Evolutionary conservation across 2,329 filamentous ascomycete genomes (phyloP).

Genomic region (Biscogniauxia mediterranea): DNA sequence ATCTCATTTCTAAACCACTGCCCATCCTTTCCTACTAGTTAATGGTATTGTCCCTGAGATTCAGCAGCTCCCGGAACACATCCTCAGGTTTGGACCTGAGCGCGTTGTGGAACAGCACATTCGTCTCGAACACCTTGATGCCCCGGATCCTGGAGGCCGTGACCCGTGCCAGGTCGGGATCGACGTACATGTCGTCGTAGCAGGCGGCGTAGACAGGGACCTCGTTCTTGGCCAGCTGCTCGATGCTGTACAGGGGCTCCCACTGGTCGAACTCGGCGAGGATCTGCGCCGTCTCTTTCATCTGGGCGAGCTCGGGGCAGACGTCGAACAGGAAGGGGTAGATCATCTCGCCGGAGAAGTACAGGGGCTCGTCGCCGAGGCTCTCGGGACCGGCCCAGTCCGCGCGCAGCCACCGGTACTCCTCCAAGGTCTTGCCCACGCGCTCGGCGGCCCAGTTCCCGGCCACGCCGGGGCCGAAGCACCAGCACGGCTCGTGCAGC

Average conservation of each 20-base stretch:
- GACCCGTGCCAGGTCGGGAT: constrained; percentile 68
- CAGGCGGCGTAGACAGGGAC: constrained; percentile 85
- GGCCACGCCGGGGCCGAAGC: constrained; percentile 59
- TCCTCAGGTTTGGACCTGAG: constrained; percentile 71
- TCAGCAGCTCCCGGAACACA: constrained; percentile 73
- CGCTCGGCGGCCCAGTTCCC: constrained; percentile 76
- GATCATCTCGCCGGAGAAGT: constrained; percentile 91
- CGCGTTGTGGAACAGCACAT: constrained; percentile 83
- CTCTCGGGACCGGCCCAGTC: constrained; percentile 39
- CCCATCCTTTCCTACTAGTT: constrained; percentile 32
- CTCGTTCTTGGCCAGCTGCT: constrained; percentile 70
- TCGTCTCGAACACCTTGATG: constrained; percentile 80
- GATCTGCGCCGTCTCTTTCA: constrained; percentile 67
- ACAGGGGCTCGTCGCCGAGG: constrained; percentile 52
- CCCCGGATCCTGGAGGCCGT: constrained; percentile 74
- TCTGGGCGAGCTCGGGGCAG: constrained; percentile 69
- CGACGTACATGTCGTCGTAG: constrained; percentile 93
- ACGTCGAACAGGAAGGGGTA: constrained; percentile 82
- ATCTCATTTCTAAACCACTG: too few relatives aligned
- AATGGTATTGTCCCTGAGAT: constrained; percentile 66
- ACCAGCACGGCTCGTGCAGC: constrained; percentile 87
- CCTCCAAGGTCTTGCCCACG: constrained; percentile 48
- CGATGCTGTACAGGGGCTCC: constrained; percentile 73
- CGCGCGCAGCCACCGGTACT: constrained; percentile 52
- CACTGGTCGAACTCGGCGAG: constrained; percentile 69